Conservation (phyloP, 148 eudicot species). For the Gaultheria prostrata region DNA sequence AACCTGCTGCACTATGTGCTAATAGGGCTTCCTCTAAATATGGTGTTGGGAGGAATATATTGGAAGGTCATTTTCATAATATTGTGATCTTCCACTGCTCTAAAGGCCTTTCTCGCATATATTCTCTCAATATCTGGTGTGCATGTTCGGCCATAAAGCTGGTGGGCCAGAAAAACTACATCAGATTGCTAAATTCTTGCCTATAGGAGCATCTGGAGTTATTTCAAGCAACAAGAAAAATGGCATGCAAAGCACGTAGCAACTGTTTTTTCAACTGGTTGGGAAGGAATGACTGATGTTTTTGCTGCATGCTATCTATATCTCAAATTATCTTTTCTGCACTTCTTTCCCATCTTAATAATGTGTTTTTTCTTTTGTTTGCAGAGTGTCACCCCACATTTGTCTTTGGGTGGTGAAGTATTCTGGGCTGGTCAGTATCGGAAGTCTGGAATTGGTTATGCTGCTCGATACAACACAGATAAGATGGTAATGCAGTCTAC, state of each 20-base stretch:
- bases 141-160: neutral
- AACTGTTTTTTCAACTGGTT: neutral
- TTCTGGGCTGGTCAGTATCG: constrained; percentile 86
- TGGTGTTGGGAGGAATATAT: neutral
- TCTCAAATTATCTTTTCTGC: neutral
- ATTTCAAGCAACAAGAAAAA: neutral
- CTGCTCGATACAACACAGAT: constrained; percentile 78
- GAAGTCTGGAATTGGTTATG: constrained; percentile 78
- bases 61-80: neutral
- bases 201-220: neutral
- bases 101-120: neutral
- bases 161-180: neutral
- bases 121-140: neutral
- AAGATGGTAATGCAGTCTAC: constrained; percentile 49
- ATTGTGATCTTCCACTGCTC: neutral
- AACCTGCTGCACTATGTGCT: neutral
- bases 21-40: neutral
- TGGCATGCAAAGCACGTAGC: neutral
- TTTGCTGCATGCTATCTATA: neutral
- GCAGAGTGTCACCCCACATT: constrained; percentile 83
- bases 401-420: constrained; percentile 82
- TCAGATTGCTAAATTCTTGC: neutral
- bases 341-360: neutral
- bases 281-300: neutral
- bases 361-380: constrained; percentile 16